Base-by-base conservation (phyloP, 805 yeast species). In the Zygosaccharomyces lentus region DNA sequence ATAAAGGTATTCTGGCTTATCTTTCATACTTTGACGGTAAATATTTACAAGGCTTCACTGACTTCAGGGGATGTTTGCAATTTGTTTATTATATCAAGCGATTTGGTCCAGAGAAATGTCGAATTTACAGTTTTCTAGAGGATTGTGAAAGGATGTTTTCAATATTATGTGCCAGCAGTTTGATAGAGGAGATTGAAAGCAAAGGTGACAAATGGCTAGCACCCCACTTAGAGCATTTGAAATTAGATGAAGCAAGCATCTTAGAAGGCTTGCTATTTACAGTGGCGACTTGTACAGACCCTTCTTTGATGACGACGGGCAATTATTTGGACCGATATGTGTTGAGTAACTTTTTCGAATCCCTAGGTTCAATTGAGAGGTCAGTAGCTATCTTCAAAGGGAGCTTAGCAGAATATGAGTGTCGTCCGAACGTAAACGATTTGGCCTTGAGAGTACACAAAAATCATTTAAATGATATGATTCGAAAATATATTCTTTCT, bases 401-500 rank as follows among this genome's bases (percentile, higher is more conserved):
- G 9, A 24, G 43, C 9, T 15, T 54, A 1, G 38, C 52, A 25
- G 52, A 56, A 19, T 52, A 51, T 29, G 55, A 53, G 21, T 46
- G 34, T 26, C 25, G 37, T 13, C 34, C 41, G 10, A 38, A 34
- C 13, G 21, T 39, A 1, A 31, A 46, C 15, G 40, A 37, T 12
- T 30, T 47, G 16, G 59, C 51, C 2, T 19, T 57, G 9, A 27
- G 44, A 15, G 45, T 51, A 5, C 48, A 54, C 9, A 47, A 43
- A 19, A 21, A 24, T 9, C 50, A 53, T 26, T 30, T 72, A 10
- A 62, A 57, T 16, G 68, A 65, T 38, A 68, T 72, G 75, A 52
- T 74, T 9, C 52, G 67, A 19, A 67, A 68, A 43, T 70, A 67
- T 50, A 62, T 72, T 12, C 41, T 69, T 12, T 73, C 75, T 2